phyloP scores from a whole-genome alignment of 1,284 basidiomycete species.

The Apiotrichum veenhuisii region DNA sequence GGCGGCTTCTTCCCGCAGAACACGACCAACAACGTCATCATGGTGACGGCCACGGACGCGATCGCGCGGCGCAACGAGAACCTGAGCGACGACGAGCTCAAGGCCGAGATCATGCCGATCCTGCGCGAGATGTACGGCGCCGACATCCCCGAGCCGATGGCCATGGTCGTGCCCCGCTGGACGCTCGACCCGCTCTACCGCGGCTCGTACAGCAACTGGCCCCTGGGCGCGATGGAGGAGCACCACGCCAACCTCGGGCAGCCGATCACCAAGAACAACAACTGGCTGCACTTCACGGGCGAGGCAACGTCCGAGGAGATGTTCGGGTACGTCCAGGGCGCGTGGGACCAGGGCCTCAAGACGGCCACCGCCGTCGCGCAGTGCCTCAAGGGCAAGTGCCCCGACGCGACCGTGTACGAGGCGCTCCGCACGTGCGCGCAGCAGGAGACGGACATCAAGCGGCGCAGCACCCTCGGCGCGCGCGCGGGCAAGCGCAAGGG shows the following conservation, averaged over 20 bases:
- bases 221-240: conserved; percentile 35
- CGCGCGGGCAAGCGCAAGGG: no score
- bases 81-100: conserved; percentile 54
- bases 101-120: conserved; percentile 57
- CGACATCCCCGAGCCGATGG: conserved; percentile 56
- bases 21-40: conserved; percentile 51
- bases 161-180: conserved; percentile 61
- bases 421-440: conserved; percentile 12
- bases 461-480: no score
- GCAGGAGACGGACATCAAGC: background rate
- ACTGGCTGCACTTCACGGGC: conserved; percentile 19
- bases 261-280: conserved; percentile 6
- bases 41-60: conserved; percentile 61
- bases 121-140: conserved; percentile 58
- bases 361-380: conserved; percentile 4
- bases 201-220: conserved; percentile 68
- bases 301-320: conserved; percentile 15
- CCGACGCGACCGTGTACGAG: conserved; percentile 5
- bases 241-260: conserved; percentile 27
- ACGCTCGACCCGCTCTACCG: conserved; percentile 58
- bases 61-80: conserved; percentile 57
- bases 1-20: conserved; percentile 59
- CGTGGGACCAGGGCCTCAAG: conserved; percentile 19
- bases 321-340: conserved; percentile 24
- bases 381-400: conserved; percentile 9